Base-by-base conservation (phyloP, 805 yeast genomes). In the Wickerhamiella vanderwaltii region DNA sequence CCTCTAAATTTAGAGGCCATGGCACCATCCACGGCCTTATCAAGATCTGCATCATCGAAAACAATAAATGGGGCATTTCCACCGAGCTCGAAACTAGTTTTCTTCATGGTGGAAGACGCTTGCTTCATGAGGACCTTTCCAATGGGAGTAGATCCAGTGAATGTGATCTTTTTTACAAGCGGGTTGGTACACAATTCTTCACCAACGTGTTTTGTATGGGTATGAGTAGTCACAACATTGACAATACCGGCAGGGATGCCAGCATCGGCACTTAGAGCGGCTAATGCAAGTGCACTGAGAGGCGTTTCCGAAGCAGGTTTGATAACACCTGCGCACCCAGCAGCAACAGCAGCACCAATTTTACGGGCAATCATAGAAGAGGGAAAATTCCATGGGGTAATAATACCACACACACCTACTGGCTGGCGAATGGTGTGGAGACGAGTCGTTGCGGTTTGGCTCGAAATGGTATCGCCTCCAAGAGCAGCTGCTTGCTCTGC, bases 341-440 rank as follows among this genome's bases (percentile, higher is more conserved):
- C 80, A 13, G 91, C 87, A 23, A 78, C 54, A 2, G 84, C 85
- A 24, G 88, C 85, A 16, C 80, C 87, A 39, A 76, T 61, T 55
- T 79, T 79, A 49, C 86, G 64, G 5, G 85, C 69, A 46, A 78
- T 76, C 87, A 79, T 79, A 11, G 87, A 83, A 17, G 75, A 62
- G 3, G 93, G 93, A 60, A 81, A 82, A 59, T 82, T 81, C 91
- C 91, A 81, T 3, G 91, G 91, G 3, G 88, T 78, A 52, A 81
- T 58, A 41, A 81, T 72, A 7, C 86, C 87, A 51, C 81, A 79
- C 1, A 79, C 86, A 6, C 93, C 93, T 37, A 81, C 65, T n/a
- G 93, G 88, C 56, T 79, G 85, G 51, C 74, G 71, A 46, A 74
- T 50, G 4, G 84, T 66, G 42, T 77, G 50, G 46, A 80, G 74